phyloP scores from a whole-genome alignment of 2,329 filamentous ascomycete species.

The Xylaria sp. region DNA sequence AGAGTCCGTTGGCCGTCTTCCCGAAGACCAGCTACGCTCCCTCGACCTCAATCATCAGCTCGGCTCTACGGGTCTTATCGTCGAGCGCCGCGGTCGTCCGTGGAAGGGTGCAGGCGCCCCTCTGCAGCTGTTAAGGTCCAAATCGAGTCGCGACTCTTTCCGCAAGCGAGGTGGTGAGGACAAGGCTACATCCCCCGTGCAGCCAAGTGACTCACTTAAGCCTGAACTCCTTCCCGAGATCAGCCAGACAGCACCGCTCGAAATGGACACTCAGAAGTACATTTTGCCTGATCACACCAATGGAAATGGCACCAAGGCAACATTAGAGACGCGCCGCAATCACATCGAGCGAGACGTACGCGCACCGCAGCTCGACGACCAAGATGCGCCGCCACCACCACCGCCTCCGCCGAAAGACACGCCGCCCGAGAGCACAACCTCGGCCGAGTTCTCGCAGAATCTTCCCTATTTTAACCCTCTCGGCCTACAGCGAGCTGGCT shows the following conservation, averaged over 20 bases:
- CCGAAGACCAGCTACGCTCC: conserved; percentile 74
- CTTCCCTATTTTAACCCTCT: conserved; percentile 73
- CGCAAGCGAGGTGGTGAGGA: conserved; percentile 41
- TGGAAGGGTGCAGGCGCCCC: conserved; percentile 74
- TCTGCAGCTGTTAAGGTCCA: conserved; percentile 52
- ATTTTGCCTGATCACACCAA: conserved; percentile 75
- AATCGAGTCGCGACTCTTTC: conserved; percentile 47
- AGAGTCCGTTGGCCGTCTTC: conserved; percentile 72
- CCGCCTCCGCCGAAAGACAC: conserved; percentile 64
- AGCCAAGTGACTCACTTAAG: conserved; percentile 38
- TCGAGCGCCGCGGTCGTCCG: conserved; percentile 74
- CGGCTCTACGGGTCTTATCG: conserved; percentile 59
- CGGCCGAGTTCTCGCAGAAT: conserved; percentile 60
- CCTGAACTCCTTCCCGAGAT: conserved; percentile 62
- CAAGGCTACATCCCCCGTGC: conserved; percentile 26
- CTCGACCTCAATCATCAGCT: conserved; percentile 74
- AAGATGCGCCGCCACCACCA: conserved; percentile 50
- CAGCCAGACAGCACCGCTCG: conserved; percentile 59
- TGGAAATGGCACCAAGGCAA: conserved; percentile 73
- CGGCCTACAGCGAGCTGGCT: conserved; percentile 76
- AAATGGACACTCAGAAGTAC: conserved; percentile 80
- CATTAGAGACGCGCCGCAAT: conserved; percentile 65
- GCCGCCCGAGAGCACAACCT: conserved; percentile 53
- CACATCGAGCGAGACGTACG: conserved; percentile 63
- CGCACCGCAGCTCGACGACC: conserved; percentile 49